Conservation (phyloP, 129 eudicot genomes). For the Dittrichia graveolens region DNA sequence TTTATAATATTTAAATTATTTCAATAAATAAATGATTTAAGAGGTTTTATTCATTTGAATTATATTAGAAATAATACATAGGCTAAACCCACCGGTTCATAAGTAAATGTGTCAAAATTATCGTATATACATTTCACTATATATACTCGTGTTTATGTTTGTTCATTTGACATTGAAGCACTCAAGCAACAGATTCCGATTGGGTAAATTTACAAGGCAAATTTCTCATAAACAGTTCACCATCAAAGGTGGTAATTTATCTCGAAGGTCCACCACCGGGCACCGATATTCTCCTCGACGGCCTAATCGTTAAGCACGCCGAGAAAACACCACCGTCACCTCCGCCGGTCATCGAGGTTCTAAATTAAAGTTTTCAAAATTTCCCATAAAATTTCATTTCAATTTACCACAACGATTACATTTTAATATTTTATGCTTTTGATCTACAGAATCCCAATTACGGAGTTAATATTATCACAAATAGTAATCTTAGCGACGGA, state of each 20-base stretch:
- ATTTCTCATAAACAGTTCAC: slow-evolving; percentile 72
- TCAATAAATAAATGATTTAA: neutral
- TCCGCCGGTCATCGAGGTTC: slow-evolving; percentile 70
- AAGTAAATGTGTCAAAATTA: neutral
- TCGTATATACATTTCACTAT: neutral
- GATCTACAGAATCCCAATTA: slow-evolving; percentile 54
- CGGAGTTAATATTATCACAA: slow-evolving; percentile 75
- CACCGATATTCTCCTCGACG: slow-evolving; percentile 77
- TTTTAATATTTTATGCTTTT: neutral
- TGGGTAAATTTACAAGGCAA: slow-evolving; percentile 85
- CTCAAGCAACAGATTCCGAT: slow-evolving; percentile 73
- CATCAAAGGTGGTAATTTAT: slow-evolving; percentile 63
- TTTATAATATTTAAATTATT: neutral
- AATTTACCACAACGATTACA: neutral
- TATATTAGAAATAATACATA: neutral
- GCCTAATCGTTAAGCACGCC: slow-evolving; percentile 67
- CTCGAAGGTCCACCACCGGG: slow-evolving; percentile 93
- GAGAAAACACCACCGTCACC: slow-evolving; percentile 66
- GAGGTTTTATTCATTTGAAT: neutral
- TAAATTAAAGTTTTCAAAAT: neutral
- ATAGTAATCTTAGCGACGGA: slow-evolving; percentile 77
- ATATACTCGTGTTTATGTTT: slow-evolving; percentile 2
- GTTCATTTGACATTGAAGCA: slow-evolving; percentile 38
- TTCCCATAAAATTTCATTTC: neutral
- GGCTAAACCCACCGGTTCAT: neutral